Percentiles rank a stretch among this genome's conserved stretches.
phyloP scores from a whole-genome alignment of 2,329 filamentous ascomycete species.

The Chaetomium olivaceum region DNA sequence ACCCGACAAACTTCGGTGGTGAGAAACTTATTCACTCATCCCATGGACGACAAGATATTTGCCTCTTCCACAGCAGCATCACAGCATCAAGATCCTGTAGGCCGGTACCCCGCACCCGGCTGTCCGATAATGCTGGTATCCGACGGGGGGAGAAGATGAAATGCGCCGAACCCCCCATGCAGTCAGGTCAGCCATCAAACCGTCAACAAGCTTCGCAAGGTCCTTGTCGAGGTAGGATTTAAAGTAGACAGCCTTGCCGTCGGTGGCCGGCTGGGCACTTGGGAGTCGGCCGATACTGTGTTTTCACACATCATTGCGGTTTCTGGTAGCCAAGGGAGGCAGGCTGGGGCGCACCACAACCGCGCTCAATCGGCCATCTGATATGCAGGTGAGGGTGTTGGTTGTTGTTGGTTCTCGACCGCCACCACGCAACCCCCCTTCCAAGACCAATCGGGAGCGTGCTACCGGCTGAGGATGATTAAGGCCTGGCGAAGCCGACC shows the following conservation, averaged over 20 bases:
- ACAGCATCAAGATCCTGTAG: too few relatives aligned
- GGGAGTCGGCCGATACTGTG: neutral
- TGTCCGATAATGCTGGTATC: slow-evolving; percentile 2
- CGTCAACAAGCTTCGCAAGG: neutral
- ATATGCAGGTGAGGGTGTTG: slow-evolving; percentile 13
- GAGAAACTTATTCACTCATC: neutral
- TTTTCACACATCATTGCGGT: slow-evolving; percentile 1
- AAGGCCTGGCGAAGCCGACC: slow-evolving; percentile 7
- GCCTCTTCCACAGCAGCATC: neutral
- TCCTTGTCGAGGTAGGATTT: neutral
- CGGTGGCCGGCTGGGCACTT: neutral
- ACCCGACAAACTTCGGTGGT: neutral
- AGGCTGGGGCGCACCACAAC: slow-evolving; percentile 3
- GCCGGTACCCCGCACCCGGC: neutral
- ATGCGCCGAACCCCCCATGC: neutral
- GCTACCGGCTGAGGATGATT: slow-evolving; percentile 12
- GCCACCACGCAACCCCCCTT: neutral
- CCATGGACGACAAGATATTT: neutral
- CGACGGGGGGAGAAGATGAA: neutral
- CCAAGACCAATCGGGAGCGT: slow-evolving; percentile 10
- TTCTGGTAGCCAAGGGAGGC: neutral
- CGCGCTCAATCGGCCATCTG: slow-evolving; percentile 11
- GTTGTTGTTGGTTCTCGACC: slow-evolving; percentile 16
- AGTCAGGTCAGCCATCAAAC: neutral
- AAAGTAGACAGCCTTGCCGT: slow-evolving; percentile 5